Conservation (phyloP, 768 basidiomycete species). For the Gyrodon lividus region DNA sequence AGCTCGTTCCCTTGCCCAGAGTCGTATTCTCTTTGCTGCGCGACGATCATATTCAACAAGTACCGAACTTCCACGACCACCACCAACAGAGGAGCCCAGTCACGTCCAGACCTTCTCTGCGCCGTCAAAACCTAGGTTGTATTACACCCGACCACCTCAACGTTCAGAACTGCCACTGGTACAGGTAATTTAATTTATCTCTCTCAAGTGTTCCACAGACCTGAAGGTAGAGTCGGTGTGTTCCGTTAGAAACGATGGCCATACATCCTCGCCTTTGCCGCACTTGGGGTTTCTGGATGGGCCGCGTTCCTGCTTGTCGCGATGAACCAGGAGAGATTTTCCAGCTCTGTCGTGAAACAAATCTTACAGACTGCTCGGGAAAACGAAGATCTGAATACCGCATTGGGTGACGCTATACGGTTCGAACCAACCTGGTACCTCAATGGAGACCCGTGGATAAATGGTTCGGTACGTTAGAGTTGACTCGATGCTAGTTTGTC, state of each 20-base stretch:
- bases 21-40: conserved; percentile 10
- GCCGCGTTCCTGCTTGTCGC: conserved; percentile 64
- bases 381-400: conserved; percentile 46
- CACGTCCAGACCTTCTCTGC: conserved; percentile 41
- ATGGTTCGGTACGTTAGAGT: conserved; percentile 54
- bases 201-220: too few species aligned
- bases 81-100: conserved; percentile 24
- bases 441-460: conserved; percentile 72
- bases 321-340: conserved; percentile 75
- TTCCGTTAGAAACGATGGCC: conserved; percentile 52
- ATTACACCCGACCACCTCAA: conserved; percentile 41
- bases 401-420: conserved; percentile 58
- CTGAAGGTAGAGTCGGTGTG: neutral
- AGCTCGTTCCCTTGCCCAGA: conserved; percentile 5
- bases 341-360: conserved; percentile 70
- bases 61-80: conserved; percentile 25
- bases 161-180: conserved; percentile 43
- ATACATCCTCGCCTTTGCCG: conserved; percentile 44
- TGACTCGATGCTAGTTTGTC: neutral
- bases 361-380: conserved; percentile 60
- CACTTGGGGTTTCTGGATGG: conserved; percentile 62
- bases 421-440: conserved; percentile 47
- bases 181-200: conserved; percentile 28
- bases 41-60: conserved; percentile 17
- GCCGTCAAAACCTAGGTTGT: conserved; percentile 44